These are phyloP conservation scores for Thymus quinquecostatus DNA, from an alignment of 257 asterid species.

Conservation along the genomic window DNA sequence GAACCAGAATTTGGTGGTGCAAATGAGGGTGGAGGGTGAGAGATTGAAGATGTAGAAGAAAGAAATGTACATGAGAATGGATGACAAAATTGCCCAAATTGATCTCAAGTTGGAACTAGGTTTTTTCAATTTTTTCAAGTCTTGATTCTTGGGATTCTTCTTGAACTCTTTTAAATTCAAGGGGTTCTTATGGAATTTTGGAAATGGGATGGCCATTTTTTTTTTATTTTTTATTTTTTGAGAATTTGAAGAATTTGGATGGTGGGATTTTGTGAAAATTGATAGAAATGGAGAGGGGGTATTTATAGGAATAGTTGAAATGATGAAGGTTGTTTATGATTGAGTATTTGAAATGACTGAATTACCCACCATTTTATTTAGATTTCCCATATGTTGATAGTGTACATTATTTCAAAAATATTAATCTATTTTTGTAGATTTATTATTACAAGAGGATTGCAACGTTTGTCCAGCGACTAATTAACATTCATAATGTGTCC, in stretches of 20 bases:
- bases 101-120: slow-evolving; percentile 39
- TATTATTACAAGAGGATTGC: too few species aligned
- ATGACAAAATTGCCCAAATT: slow-evolving; percentile 47
- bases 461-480: too few species aligned
- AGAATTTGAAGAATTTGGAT: neutral
- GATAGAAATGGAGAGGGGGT: slow-evolving; percentile 10
- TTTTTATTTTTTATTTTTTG: too few species aligned
- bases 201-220: slow-evolving; percentile 33
- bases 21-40: slow-evolving; percentile 50
- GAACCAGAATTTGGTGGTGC: slow-evolving; percentile 68
- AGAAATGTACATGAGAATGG: slow-evolving; percentile 25
- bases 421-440: too few species aligned
- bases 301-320: slow-evolving; percentile 40
- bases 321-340: slow-evolving; percentile 27
- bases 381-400: neutral
- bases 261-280: slow-evolving; percentile 17
- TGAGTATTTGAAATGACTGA: slow-evolving; percentile 25
- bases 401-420: too few species aligned
- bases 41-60: slow-evolving; percentile 52
- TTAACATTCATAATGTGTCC: too few species aligned
- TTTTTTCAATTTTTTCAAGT: slow-evolving; percentile 32
- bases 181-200: slow-evolving; percentile 31
- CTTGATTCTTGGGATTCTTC: slow-evolving; percentile 34
- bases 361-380: slow-evolving; percentile 3
- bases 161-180: slow-evolving; percentile 34